phyloP scores from a whole-genome alignment of 257 asterid species.

The Solanum bukasovii region DNA sequence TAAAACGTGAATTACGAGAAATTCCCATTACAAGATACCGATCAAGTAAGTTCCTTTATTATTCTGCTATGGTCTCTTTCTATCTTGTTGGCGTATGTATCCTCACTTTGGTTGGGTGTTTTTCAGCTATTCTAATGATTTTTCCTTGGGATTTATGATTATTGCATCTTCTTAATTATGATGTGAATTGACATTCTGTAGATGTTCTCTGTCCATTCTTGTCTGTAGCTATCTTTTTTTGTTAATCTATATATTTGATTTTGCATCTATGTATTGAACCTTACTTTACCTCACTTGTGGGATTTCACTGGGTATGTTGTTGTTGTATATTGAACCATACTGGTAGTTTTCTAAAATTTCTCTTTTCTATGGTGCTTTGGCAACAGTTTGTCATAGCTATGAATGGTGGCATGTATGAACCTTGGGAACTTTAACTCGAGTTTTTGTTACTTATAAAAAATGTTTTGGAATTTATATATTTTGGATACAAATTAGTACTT shows the following conservation, averaged over 20 bases:
- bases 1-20: constrained; percentile 59
- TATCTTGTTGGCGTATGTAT: not conserved
- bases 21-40: constrained; percentile 68
- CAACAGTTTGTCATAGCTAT: not conserved
- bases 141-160: not conserved
- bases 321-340: not conserved
- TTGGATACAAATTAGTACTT: not conserved
- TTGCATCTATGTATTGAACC: not conserved
- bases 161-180: not conserved
- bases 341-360: not conserved
- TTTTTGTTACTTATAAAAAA: not conserved
- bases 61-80: not conserved
- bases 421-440: not conserved
- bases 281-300: not conserved
- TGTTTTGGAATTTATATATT: not conserved
- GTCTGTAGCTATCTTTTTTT: not conserved
- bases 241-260: not conserved
- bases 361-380: not conserved
- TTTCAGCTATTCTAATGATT: not conserved
- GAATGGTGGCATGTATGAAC: not conserved
- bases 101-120: not conserved
- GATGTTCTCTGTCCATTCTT: not conserved
- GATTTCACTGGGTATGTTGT: not conserved
- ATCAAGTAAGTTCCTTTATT: constrained; percentile 43
- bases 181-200: not conserved